These are phyloP conservation scores for Raffaelea deltoideospora DNA, from an alignment of 2,329 filamentous ascomycete genomes.

Conservation along the genomic window DNA sequence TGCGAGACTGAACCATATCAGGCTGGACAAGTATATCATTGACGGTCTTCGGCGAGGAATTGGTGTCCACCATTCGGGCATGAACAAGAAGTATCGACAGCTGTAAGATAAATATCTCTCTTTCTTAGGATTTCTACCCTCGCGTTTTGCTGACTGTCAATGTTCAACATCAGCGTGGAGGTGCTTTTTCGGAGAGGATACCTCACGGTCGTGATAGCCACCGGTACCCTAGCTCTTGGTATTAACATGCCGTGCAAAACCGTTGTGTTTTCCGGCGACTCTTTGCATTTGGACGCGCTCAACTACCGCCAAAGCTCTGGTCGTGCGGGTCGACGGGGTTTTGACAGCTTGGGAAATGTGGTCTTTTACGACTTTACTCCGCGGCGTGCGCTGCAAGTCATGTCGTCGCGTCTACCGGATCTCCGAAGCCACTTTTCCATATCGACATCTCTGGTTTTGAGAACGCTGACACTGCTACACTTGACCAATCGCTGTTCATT, in stretches of 20 bases:
- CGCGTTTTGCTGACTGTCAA: slow-evolving; percentile 2
- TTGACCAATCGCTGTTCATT: slow-evolving; percentile 49
- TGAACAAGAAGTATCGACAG: slow-evolving; percentile 66
- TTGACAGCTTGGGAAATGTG: slow-evolving; percentile 67
- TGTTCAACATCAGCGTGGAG: slow-evolving; percentile 34
- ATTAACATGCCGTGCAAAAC: slow-evolving; percentile 80
- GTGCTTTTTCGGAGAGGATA: slow-evolving; percentile 61
- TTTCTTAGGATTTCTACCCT: no score
- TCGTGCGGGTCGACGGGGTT: slow-evolving; percentile 65
- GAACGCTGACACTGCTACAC: slow-evolving; percentile 51
- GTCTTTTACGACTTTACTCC: slow-evolving; percentile 54
- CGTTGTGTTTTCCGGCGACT: slow-evolving; percentile 62
- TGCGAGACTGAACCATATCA: slow-evolving; percentile 31
- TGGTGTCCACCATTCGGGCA: slow-evolving; percentile 64
- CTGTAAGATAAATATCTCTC: no score
- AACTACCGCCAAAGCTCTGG: slow-evolving; percentile 66
- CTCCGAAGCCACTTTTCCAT: slow-evolving; percentile 66
- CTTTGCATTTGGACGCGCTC: slow-evolving; percentile 55
- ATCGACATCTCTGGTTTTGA: slow-evolving; percentile 56
- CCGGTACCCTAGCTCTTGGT: slow-evolving; percentile 60
- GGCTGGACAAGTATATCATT: slow-evolving; percentile 37
- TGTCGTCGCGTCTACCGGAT: slow-evolving; percentile 59
- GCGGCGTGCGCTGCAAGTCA: slow-evolving; percentile 49
- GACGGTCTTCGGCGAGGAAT: slow-evolving; percentile 50
- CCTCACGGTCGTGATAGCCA: slow-evolving; percentile 56